Percentiles rank a stretch among this genome's conserved stretches.
phyloP scores from a whole-genome alignment of 495 filamentous ascomycete species.

The Talaromyces nanjingensis region DNA sequence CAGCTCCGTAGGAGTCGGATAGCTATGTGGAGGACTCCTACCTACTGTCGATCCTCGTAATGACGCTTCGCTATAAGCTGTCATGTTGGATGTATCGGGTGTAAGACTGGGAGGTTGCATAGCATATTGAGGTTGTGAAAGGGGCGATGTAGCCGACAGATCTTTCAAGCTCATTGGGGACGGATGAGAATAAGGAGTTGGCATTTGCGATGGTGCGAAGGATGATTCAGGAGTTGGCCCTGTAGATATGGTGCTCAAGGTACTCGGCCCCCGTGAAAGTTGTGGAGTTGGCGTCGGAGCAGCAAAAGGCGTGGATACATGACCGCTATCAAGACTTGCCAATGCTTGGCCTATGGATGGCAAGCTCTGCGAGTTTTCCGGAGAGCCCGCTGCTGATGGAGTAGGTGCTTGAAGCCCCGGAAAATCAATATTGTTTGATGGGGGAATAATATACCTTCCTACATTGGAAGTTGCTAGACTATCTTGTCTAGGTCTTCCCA shows the following conservation, averaged over 20 bases:
- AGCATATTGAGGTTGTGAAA: constrained; percentile 22
- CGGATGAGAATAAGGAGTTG: constrained; percentile 33
- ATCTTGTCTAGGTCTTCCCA: constrained; percentile 7
- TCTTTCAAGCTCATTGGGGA: constrained; percentile 36
- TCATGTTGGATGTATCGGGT: constrained; percentile 15
- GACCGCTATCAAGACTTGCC: constrained; percentile 22
- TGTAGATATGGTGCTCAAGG: not conserved
- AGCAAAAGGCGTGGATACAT: constrained; percentile 18
- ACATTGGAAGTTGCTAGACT: constrained; percentile 13
- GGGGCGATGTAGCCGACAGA: constrained; percentile 31
- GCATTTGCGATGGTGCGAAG: constrained; percentile 8
- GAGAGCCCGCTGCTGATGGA: constrained; percentile 24
- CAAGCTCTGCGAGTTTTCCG: constrained; percentile 33
- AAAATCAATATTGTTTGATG: constrained; percentile 20
- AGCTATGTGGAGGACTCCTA: constrained; percentile 30
- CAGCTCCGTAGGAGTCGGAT: constrained; percentile 38
- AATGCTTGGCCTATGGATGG: constrained; percentile 40
- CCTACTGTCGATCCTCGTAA: not conserved
- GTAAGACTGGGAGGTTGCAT: constrained; percentile 23
- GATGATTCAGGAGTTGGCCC: not conserved
- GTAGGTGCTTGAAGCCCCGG: constrained; percentile 32
- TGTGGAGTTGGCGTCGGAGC: constrained; percentile 1
- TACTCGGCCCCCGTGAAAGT: constrained; percentile 1
- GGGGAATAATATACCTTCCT: constrained; percentile 18
- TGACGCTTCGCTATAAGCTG: constrained; percentile 7